Conservation (phyloP, 306 rosid genomes). For the Cucurbita argyrosperma region DNA sequence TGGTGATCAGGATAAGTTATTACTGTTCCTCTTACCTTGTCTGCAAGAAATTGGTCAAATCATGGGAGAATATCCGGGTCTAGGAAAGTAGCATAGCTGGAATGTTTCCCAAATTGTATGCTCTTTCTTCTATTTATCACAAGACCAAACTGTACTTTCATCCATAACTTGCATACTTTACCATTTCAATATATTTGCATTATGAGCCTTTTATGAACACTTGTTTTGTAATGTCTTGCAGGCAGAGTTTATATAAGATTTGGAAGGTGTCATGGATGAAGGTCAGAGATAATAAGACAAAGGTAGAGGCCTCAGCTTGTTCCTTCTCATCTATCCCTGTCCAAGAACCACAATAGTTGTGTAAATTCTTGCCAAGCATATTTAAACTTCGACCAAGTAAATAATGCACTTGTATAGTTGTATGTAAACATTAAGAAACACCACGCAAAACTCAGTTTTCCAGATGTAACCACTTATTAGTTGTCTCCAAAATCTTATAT, state of each 20-base stretch:
- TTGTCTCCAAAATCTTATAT: not conserved
- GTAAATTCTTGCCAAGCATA: not conserved
- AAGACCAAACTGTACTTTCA: not conserved
- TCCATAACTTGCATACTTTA: too few species aligned
- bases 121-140: not conserved
- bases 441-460: not conserved
- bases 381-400: not conserved
- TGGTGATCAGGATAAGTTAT: not conserved
- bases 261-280: constrained; percentile 60
- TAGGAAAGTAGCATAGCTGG: not conserved
- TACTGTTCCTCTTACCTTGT: not conserved
- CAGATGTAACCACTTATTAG: not conserved
- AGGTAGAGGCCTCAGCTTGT: constrained; percentile 19
- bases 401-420: not conserved
- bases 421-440: not conserved
- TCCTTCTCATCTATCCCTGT: constrained; percentile 29
- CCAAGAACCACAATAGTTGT: constrained; percentile 23
- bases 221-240: constrained; percentile 12
- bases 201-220: not conserved
- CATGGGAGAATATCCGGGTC: not conserved
- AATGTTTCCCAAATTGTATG: not conserved
- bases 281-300: constrained; percentile 22
- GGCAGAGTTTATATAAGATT: constrained; percentile 38
- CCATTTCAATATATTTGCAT: not conserved
- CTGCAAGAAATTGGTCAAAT: not conserved